A percentile compares a stretch with the other conserved stretches of the same genome.
phyloP scores from a whole-genome alignment of 1,284 basidiomycete species.

The Boletellus deceptivus region DNA sequence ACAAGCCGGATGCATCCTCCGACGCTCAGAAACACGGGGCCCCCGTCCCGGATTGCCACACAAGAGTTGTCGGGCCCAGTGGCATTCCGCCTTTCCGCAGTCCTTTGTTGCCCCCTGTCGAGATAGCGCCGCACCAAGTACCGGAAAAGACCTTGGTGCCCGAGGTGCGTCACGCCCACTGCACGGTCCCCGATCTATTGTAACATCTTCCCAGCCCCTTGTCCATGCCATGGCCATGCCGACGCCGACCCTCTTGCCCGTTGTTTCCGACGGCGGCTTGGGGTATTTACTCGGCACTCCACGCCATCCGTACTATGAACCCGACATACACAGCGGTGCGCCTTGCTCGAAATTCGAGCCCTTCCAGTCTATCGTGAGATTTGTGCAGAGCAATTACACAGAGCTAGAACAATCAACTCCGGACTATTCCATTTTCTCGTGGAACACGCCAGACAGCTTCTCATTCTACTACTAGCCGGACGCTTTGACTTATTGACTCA shows the following conservation, averaged over 20 bases:
- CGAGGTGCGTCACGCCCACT: constrained; percentile 14
- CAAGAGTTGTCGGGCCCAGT: not conserved
- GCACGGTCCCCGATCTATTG: not conserved
- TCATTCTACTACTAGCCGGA: constrained; percentile 21
- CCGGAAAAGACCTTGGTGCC: not conserved
- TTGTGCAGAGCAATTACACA: constrained; percentile 5
- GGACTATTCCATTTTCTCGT: constrained; percentile 20
- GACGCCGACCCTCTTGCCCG: not conserved
- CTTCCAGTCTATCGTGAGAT: constrained; percentile 12
- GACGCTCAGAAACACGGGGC: not conserved
- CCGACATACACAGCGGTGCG: not conserved
- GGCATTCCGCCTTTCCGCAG: constrained; percentile 34
- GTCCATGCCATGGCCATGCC: not conserved
- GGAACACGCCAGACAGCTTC: constrained; percentile 25
- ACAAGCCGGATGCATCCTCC: not conserved
- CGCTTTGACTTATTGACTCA: constrained; percentile 31
- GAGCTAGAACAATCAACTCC: constrained; percentile 6
- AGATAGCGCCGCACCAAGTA: not conserved
- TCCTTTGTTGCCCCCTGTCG: constrained; percentile 35
- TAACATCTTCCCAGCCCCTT: constrained; percentile 12
- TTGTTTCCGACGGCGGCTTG: not conserved
- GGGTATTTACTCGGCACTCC: constrained; percentile 3
- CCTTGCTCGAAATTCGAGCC: constrained; percentile 1
- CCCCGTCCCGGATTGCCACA: not conserved
- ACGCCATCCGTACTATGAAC: constrained; percentile 8